Evolutionary conservation across 345 rosid species (phyloP), one percentile per base, ranked within the genome.

Genomic region (Rhodamnia rubescens): DNA sequence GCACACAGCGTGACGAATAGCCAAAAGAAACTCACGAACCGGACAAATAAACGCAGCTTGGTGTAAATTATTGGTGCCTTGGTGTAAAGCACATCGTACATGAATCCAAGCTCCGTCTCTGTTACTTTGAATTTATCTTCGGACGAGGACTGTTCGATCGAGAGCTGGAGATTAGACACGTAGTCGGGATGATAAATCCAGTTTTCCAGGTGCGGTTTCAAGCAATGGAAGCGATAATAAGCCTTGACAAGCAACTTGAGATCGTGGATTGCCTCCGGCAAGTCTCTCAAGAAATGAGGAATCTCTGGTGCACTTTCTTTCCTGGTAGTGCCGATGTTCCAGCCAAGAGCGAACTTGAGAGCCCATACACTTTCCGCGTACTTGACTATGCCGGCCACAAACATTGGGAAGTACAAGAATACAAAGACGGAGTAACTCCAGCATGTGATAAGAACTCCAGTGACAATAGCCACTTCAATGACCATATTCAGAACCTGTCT

Each of bases 81-180:
- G 58, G 90, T 88, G 54, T 86, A 83, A 29, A 85, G 88, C 74
- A 80, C 64, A 29, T 86, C 87, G 11, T 64, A 86, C 64, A 88
- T 44, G 84, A 88, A 84, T 9, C 84, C 85, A 4, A 86, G 87
- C 81, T 86, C 88, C 27, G 85, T 82, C 47, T 85, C 87, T 7
- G 82, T 49, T 15, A 87, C 83, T 51, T 18, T 27, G 32, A 85
- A 83, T 27, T 88, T 85, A 1, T 78, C 50, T 82, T 82, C 64
- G 0, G 8, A 36, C 14, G 83, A 18, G 32, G 50, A 32, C 1
- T 49, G 15, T 32, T 83, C 18, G 15, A 83, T 56, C 13, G 75
- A 83, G 49, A 83, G 51, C 75, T 26, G 22, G 10, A 21, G 36
- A 3, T 57, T 1, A 8, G 53, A 83, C 18, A 56, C 40, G 40